phyloP scores from a whole-genome alignment of 2,329 filamentous ascomycete genomes.

The Pseudogymnoascus sp. region DNA sequence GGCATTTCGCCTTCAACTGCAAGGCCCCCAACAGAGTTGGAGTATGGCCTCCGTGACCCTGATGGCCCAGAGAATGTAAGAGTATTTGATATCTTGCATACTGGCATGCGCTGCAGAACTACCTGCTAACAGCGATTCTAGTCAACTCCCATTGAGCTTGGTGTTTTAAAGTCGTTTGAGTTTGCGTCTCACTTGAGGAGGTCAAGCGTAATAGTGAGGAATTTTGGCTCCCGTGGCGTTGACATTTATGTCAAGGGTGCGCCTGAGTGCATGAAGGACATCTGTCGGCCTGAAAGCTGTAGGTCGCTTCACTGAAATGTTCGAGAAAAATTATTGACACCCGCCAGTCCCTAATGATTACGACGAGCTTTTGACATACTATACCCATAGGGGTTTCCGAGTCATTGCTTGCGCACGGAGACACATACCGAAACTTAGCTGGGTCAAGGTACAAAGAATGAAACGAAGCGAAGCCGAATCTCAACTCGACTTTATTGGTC shows the following conservation, averaged over 20 bases:
- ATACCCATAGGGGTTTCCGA: constrained; percentile 92
- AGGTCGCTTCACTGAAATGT: constrained; percentile 24
- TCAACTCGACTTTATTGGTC: constrained; percentile 79
- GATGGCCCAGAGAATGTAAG: constrained; percentile 27
- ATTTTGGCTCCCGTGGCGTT: constrained; percentile 75
- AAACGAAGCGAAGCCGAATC: constrained; percentile 77
- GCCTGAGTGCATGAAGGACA: constrained; percentile 91
- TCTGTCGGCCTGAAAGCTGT: constrained; percentile 77
- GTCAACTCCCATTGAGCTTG: constrained; percentile 65
- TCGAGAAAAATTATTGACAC: constrained; percentile 13
- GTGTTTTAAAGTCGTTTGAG: constrained; percentile 85
- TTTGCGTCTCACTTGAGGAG: constrained; percentile 89
- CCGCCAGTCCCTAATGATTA: constrained; percentile 70
- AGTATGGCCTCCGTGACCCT: constrained; percentile 48
- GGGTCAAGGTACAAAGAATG: constrained; percentile 94
- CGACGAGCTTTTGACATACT: constrained; percentile 78
- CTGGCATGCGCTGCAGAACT: not conserved
- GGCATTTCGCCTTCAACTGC: constrained; percentile 83
- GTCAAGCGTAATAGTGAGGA: constrained; percentile 85
- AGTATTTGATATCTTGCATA: constrained; percentile 22
- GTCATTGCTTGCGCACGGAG: constrained; percentile 94
- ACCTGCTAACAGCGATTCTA: constrained; percentile 17
- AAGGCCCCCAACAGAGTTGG: constrained; percentile 59
- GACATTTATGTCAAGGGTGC: constrained; percentile 94
- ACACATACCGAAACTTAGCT: constrained; percentile 78